phyloP scores from a whole-genome alignment of 108 stramenopile genomes.

The Heterococcus sp. region DNA sequence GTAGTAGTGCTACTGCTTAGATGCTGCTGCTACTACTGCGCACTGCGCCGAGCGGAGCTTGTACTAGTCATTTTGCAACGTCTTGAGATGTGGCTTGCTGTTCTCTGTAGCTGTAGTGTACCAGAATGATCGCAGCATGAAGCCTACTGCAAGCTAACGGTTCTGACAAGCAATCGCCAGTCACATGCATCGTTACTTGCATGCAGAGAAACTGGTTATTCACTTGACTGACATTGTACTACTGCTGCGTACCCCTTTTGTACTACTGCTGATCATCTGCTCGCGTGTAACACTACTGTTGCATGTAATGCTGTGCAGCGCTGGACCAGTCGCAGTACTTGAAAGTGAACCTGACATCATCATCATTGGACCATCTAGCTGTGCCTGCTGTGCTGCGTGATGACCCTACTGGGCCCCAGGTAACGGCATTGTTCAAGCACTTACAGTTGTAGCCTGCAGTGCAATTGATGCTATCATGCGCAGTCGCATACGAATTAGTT shows the following conservation, averaged over 20 bases:
- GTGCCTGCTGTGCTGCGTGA: constrained; percentile 24
- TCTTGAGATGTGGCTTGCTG: neutral
- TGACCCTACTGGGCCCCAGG: no score
- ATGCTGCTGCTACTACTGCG: neutral
- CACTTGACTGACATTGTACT: no score
- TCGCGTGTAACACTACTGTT: no score
- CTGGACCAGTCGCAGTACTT: neutral
- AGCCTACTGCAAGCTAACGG: neutral
- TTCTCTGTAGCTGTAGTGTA: neutral
- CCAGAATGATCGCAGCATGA: neutral
- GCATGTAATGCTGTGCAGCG: neutral
- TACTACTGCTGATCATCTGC: no score
- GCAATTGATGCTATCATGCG: neutral
- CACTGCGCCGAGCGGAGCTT: neutral
- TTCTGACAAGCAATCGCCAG: neutral
- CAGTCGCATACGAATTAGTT: no score
- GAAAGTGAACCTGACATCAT: constrained; percentile 24
- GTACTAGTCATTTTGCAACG: neutral
- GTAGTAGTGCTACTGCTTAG: no score
- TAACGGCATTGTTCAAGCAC: no score
- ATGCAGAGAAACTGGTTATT: no score
- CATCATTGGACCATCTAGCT: constrained; percentile 14
- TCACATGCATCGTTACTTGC: no score
- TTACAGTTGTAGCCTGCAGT: neutral
- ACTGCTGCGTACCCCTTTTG: no score